Conservation (phyloP, 192 early-diverging fungal genomes). For the Coemansia furcata region DNA sequence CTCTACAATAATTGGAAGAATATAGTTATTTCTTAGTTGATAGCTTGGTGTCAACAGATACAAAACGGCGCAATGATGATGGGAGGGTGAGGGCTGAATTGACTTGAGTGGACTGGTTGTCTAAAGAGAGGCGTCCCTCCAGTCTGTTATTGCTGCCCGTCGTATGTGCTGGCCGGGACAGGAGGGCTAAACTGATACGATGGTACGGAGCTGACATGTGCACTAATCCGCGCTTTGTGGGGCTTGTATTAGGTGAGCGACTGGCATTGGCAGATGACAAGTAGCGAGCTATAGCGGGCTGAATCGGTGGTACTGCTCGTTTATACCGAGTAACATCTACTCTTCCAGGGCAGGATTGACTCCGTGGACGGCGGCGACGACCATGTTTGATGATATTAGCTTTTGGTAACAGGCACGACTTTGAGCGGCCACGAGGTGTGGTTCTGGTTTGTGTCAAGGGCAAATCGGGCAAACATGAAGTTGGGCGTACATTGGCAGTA, state of each 20-base stretch:
- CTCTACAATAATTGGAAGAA: too few relatives aligned
- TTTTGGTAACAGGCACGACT: background rate
- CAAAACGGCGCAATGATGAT: background rate
- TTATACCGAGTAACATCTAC: constrained; percentile 4
- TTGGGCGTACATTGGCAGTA: background rate
- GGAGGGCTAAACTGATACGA: constrained; percentile 30
- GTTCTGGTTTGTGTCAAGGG: background rate
- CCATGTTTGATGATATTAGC: background rate
- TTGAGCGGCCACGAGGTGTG: background rate
- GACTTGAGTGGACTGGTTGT: constrained; percentile 5
- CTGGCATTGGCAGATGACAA: constrained; percentile 20
- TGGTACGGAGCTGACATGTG: constrained; percentile 15
- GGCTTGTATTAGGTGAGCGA: background rate
- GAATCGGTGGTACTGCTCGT: constrained; percentile 16
- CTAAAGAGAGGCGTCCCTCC: constrained; percentile 13
- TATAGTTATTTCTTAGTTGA: background rate
- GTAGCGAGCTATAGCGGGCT: constrained; percentile 24
- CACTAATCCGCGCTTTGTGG: background rate
- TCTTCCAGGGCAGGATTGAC: constrained; percentile 14
- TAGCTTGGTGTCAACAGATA: background rate
- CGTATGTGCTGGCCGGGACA: constrained; percentile 9
- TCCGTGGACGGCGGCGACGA: constrained; percentile 7
- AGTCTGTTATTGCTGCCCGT: background rate
- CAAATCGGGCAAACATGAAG: background rate
- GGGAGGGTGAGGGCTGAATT: constrained; percentile 10